These are phyloP conservation scores for Fusarium buharicum DNA, from an alignment of 2,329 filamentous ascomycete genomes.

Conservation along the genomic window DNA sequence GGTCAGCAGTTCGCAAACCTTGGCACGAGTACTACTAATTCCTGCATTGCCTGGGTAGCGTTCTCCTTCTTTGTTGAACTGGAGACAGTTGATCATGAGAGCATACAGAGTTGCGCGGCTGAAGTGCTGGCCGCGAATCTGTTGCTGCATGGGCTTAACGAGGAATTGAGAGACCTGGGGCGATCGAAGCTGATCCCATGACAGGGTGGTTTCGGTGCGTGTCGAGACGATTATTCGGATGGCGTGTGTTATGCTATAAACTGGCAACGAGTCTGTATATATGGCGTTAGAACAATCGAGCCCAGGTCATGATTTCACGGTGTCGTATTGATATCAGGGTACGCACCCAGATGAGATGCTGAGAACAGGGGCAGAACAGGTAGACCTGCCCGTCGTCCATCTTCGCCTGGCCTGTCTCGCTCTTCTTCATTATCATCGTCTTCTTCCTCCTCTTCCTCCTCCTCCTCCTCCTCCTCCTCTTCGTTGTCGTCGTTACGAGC, in stretches of 20 bases:
- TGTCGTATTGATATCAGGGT: not conserved
- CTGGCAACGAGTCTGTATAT: conserved; percentile 77
- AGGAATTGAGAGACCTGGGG: conserved; percentile 96
- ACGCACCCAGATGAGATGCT: conserved; percentile 76
- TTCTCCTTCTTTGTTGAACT: conserved; percentile 89
- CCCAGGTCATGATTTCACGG: not conserved
- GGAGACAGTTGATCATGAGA: conserved; percentile 90
- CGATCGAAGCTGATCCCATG: conserved; percentile 95
- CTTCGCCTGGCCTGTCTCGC: conserved; percentile 51
- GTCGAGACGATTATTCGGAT: conserved; percentile 86
- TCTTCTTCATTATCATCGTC: conserved; percentile 61
- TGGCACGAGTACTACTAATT: conserved; percentile 82
- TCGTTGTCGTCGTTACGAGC: conserved; percentile 57
- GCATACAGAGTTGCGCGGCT: conserved; percentile 88
- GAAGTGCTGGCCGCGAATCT: conserved; percentile 85
- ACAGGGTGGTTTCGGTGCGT: conserved; percentile 88
- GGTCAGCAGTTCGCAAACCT: conserved; percentile 89
- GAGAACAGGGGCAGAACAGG: conserved; percentile 81
- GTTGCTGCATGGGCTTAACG: conserved; percentile 92
- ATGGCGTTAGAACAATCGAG: conserved; percentile 14
- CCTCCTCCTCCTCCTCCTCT: conserved; percentile 60
- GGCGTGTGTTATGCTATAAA: conserved; percentile 90
- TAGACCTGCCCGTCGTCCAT: conserved; percentile 43
- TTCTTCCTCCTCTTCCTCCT: conserved; percentile 59
- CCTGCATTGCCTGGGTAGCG: conserved; percentile 85